phyloP scores from a whole-genome alignment of 2,329 filamentous ascomycete genomes.

The Penicillium freii region DNA sequence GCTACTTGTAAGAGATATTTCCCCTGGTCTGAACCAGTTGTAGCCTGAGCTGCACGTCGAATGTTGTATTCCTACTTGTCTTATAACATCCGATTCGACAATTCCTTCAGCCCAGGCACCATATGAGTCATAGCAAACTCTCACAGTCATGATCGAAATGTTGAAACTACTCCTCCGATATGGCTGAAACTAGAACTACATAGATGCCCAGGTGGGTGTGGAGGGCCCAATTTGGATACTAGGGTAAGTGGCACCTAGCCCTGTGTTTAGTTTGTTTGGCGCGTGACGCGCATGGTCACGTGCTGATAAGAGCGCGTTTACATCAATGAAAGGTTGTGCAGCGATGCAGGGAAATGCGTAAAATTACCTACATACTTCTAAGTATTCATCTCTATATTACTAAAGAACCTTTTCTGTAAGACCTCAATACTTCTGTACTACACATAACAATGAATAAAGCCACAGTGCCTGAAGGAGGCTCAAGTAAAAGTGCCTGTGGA shows the following conservation, averaged over 20 bases:
- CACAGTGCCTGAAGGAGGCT: neutral
- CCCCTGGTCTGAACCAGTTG: neutral
- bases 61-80: neutral
- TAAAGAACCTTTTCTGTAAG: neutral
- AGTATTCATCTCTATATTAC: neutral
- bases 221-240: neutral
- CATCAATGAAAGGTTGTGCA: neutral
- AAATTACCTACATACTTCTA: neutral
- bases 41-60: neutral
- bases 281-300: conserved; percentile 1
- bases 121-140: neutral
- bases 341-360: neutral
- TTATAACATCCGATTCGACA: neutral
- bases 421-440: neutral
- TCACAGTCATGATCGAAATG: neutral
- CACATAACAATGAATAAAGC: neutral
- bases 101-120: neutral
- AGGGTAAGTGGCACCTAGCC: neutral
- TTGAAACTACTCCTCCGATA: neutral
- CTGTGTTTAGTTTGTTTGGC: neutral
- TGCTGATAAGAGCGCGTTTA: conserved; percentile 3
- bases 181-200: neutral
- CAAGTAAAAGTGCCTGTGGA: neutral
- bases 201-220: neutral
- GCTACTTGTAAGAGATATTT: neutral